Base-by-base conservation (phyloP, 73 alveolate species). In the Paramecium biaurelia region DNA sequence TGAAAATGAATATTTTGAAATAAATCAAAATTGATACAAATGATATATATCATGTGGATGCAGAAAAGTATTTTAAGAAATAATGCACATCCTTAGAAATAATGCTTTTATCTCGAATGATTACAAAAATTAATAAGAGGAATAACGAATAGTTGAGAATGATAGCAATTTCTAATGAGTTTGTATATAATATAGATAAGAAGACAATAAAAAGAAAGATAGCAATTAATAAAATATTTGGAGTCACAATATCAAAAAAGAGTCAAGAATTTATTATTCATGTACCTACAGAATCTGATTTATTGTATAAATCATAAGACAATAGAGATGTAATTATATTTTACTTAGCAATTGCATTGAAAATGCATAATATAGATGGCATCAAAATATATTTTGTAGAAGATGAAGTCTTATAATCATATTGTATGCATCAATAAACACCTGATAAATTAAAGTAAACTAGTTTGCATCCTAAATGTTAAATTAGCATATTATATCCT, bases 251-350 rank as follows among this genome's bases (percentile, higher is more conserved):
- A 1, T 79, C 90, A 4, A 38, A 41, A 23, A 43, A 14, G 14
- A 79, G 76, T 45, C 21, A 8, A 21, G 70, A 79, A 18, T 79
- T 79, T 79, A 79, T 79, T 43, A 23, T 79, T 2, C 90, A 79
- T 79, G 74, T 79, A 23, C 90, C 90, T 38, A 20, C 45, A 30
- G 90, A 79, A 45, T 42, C 47, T 45, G 90, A 79, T 79, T 79
- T 30, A 23, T 24, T 32, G 18, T 79, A 79, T n/a, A 47, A 43
- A 79, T 79, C 90, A 10, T 34, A 79, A 43, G 90, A 79, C 45
- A 20, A 41, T 79, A 79, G 72, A 45, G 90, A 79, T 47, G 32
- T 34, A 41, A 23, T 79, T 8, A 12, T 79, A 79, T 79, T 30
- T 21, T 79, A 43, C 20, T 24, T 79, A 45, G 42, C 76, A n/a